These are phyloP conservation scores for Catharanthus roseus DNA, from an alignment of 257 asterid genomes.

Conservation along the genomic window DNA sequence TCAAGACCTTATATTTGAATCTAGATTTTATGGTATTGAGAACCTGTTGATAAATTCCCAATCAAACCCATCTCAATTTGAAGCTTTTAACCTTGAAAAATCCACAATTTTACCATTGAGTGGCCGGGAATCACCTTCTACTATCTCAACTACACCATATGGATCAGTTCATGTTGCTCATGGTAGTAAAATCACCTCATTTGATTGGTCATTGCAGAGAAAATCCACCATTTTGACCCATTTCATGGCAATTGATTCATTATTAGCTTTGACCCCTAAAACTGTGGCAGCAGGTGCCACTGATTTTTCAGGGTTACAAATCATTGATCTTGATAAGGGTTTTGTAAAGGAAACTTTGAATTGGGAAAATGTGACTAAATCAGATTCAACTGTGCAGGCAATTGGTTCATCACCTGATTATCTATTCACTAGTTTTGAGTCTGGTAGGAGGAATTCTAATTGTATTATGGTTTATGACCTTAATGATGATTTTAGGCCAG, in stretches of 20 bases:
- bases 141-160: constrained; percentile 55
- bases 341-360: constrained; percentile 52
- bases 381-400: constrained; percentile 84
- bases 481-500: constrained; percentile 43
- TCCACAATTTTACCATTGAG: constrained; percentile 47
- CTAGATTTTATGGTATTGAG: constrained; percentile 75
- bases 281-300: constrained; percentile 90
- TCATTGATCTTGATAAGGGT: constrained; percentile 65
- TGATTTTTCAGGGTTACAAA: constrained; percentile 83
- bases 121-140: constrained; percentile 85
- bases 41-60: constrained; percentile 53
- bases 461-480: constrained; percentile 81
- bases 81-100: constrained; percentile 74
- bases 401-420: constrained; percentile 62
- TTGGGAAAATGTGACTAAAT: constrained; percentile 93
- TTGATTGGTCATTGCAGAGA: constrained; percentile 81
- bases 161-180: constrained; percentile 91
- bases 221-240: constrained; percentile 81
- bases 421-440: constrained; percentile 86
- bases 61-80: constrained; percentile 73
- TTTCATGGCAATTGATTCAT: constrained; percentile 74
- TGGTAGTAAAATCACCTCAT: constrained; percentile 82
- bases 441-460: constrained; percentile 75
- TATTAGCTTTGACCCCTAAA: constrained; percentile 57
- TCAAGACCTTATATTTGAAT: constrained; percentile 80